These are phyloP conservation scores for Xylariaceae sp. DNA, from an alignment of 2,329 filamentous ascomycete genomes.

Conservation along the genomic window DNA sequence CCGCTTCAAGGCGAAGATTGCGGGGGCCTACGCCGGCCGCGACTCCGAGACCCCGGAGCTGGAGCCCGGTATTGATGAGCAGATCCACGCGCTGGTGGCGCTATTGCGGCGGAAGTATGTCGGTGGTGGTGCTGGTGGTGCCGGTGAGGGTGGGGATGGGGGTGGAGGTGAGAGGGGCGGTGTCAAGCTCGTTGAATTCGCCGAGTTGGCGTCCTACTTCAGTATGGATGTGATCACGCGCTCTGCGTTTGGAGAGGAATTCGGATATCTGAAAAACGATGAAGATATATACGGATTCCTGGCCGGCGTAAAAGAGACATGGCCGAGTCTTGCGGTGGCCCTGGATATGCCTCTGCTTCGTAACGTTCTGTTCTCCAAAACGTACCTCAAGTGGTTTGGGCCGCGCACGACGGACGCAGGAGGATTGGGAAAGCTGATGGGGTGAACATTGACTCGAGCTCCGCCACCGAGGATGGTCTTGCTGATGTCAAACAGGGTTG, in stretches of 20 bases:
- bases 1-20: slow-evolving; percentile 31
- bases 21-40: slow-evolving; percentile 9
- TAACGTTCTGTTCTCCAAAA: slow-evolving; percentile 24
- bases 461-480: slow-evolving; percentile 6
- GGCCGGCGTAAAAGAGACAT: slow-evolving; percentile 25
- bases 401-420: slow-evolving; percentile 26
- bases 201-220: slow-evolving; percentile 36
- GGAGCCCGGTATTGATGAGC: slow-evolving; percentile 22
- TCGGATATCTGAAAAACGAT: slow-evolving; percentile 36
- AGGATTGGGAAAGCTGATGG: slow-evolving; percentile 22
- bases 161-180: too few relatives aligned
- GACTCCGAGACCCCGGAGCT: slow-evolving; percentile 6
- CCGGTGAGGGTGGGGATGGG: too few relatives aligned
- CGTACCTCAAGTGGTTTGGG: slow-evolving; percentile 26
- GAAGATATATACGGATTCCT: slow-evolving; percentile 38
- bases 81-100: not conserved
- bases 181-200: slow-evolving; percentile 33
- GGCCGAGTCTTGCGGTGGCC: slow-evolving; percentile 31
- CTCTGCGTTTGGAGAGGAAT: slow-evolving; percentile 39
- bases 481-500: slow-evolving; percentile 5
- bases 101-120: slow-evolving; percentile 2
- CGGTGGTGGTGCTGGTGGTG: not conserved
- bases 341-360: slow-evolving; percentile 34
- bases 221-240: slow-evolving; percentile 45
- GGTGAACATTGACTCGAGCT: slow-evolving; percentile 7